Percentiles rank a stretch among this genome's conserved stretches.
Conservation (phyloP, 805 yeast species). For the Teunomyces pallodes region DNA sequence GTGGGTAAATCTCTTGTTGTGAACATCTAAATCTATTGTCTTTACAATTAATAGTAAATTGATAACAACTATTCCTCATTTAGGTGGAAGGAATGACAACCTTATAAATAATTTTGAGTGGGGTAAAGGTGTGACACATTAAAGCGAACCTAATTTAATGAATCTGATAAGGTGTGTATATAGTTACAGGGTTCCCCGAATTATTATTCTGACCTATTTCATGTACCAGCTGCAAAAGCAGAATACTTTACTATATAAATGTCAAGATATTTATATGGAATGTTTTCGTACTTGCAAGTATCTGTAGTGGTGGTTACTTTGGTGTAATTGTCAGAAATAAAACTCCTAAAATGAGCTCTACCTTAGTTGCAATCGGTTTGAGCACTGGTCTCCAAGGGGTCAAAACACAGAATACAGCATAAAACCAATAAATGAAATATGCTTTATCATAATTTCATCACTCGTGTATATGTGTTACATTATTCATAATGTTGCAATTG, state of each 20-base stretch:
- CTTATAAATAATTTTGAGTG: not conserved
- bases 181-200: not conserved
- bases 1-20: not conserved
- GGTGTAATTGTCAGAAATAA: too few relatives aligned
- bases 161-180: not conserved
- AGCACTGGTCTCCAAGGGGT: constrained; percentile 1
- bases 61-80: too few relatives aligned
- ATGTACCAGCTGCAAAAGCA: not conserved
- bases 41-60: too few relatives aligned
- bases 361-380: not conserved
- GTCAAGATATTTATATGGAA: not conserved
- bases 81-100: not conserved
- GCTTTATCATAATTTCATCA: too few relatives aligned
- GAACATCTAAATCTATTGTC: not conserved
- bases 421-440: too few relatives aligned
- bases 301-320: too few relatives aligned
- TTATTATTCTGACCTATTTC: not conserved
- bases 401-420: not conserved
- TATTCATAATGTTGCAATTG: too few relatives aligned
- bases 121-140: not conserved
- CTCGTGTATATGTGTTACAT: too few relatives aligned
- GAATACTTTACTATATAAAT: not conserved
- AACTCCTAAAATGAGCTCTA: too few relatives aligned
- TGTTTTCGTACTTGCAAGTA: too few relatives aligned
- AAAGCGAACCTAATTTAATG: not conserved